Evolutionary conservation across 495 filamentous ascomycete genomes (phyloP).

Genomic region (Glonium stellatum): DNA sequence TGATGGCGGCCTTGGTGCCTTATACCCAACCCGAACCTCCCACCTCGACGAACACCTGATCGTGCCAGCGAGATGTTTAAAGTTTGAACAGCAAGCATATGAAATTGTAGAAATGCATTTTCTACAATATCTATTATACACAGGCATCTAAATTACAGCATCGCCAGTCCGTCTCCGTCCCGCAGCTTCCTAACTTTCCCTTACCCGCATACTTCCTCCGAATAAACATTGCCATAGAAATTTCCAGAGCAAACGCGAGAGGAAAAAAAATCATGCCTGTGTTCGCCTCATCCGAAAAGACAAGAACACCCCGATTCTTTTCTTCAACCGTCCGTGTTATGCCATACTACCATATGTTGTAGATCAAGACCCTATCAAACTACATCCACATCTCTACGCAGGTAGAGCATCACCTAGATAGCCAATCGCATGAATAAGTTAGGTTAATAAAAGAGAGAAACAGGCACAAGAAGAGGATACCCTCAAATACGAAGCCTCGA

Average conservation of each 20-base stretch:
- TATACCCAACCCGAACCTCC: no score
- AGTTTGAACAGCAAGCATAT: not conserved
- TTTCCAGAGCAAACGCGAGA: not conserved
- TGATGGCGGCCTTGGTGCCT: no score
- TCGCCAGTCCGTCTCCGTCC: not conserved
- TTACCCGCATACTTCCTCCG: not conserved
- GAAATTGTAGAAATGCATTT: not conserved
- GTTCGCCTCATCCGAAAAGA: not conserved
- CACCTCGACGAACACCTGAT: no score
- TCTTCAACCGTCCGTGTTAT: not conserved
- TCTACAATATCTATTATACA: constrained; percentile 7
- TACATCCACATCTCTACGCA: constrained; percentile 9
- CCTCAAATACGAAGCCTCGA: constrained; percentile 1
- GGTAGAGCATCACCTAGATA: constrained; percentile 9
- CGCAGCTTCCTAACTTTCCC: not conserved
- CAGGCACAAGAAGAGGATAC: constrained; percentile 3
- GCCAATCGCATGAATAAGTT: constrained; percentile 15
- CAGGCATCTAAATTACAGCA: constrained; percentile 11
- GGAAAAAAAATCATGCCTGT: not conserved
- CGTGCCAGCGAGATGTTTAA: no score
- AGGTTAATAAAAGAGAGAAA: constrained; percentile 8
- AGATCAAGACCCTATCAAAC: constrained; percentile 2
- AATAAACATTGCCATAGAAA: constrained; percentile 1
- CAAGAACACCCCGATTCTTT: constrained; percentile 1
- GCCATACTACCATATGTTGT: constrained; percentile 1